Evolutionary conservation across 2,329 filamentous ascomycete species (phyloP), one percentile per base, ranked within the genome.

Genomic region (Penicillium sp.): DNA sequence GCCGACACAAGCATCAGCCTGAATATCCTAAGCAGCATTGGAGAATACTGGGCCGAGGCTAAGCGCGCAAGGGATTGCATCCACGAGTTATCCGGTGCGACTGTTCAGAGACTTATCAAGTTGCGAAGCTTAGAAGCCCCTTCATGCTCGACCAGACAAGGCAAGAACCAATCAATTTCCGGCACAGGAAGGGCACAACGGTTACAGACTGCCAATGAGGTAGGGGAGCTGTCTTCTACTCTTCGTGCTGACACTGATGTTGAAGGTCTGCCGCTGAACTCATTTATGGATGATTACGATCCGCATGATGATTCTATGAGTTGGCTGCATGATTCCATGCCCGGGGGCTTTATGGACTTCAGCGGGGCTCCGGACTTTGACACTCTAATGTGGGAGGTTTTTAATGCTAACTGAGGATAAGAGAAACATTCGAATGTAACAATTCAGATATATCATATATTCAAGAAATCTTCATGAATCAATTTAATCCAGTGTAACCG

Each of bases 1-100:
- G 69, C 69, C 0, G 77, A 80, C 25, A 64, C 82, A 12, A 75
- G 74, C 23, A 73, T 75, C 1, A 72, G 78, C 0, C 67, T 80
- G 12, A 81, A 79, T 15, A 75, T 83, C 0, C 67, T 84, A 2
- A 81, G 81, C 38, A 81, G 81, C 2, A 77, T 77, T 3, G 81
- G 79, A 1, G 81, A 83, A 56, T 77, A 83, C 57, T 84, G 81
- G 81, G 71, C 75, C 0, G 81, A 81, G 5, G 81, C 80, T 19
- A 66, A 65, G 29, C 57, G 68, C 13, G 69, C 70, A 6, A 62
- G 70, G 7, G 70, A 73, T 40, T 73, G 70, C 25, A 65, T 73
- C 15, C 67, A 69, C 19, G 67, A 72, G 13, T 37, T 73, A 38
- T 71, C 66, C 1, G 57, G 60, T n/a, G 62, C 64, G 10, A 72